phyloP scores from a whole-genome alignment of 148 eudicot genomes.

The Rhododendron mucronatum region DNA sequence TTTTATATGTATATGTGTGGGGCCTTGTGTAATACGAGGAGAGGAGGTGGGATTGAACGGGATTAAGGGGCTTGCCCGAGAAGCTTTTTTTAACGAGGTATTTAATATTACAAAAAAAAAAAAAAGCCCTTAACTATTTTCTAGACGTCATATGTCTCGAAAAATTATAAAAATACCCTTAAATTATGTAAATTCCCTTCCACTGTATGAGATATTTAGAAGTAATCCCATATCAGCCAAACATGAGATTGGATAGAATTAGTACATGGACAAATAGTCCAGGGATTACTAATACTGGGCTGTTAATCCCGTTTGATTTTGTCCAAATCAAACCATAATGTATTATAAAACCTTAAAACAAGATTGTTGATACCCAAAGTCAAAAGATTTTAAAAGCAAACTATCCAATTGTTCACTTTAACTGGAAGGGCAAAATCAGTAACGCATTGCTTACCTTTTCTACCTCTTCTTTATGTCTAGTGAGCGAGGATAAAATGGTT shows the following conservation, averaged over 20 bases:
- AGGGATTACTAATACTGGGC: background rate
- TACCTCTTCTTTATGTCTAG: background rate
- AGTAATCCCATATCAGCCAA: background rate
- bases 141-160: background rate
- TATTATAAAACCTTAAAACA: background rate
- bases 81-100: background rate
- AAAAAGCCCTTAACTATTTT: background rate
- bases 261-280: background rate
- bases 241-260: background rate
- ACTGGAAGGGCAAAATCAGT: background rate
- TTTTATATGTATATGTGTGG: background rate
- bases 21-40: background rate
- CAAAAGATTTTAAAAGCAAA: background rate
- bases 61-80: background rate
- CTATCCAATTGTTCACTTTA: background rate
- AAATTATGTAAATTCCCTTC: background rate
- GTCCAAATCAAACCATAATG: background rate
- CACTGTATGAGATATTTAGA: background rate
- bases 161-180: background rate
- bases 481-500: background rate
- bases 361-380: background rate
- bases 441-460: background rate
- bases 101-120: background rate
- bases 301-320: background rate
- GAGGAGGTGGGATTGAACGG: background rate